Percentiles rank a stretch among this genome's conserved stretches.
Evolutionary conservation across 139 green algal genomes (phyloP).

Genomic region (Asterochloris sp.): DNA sequence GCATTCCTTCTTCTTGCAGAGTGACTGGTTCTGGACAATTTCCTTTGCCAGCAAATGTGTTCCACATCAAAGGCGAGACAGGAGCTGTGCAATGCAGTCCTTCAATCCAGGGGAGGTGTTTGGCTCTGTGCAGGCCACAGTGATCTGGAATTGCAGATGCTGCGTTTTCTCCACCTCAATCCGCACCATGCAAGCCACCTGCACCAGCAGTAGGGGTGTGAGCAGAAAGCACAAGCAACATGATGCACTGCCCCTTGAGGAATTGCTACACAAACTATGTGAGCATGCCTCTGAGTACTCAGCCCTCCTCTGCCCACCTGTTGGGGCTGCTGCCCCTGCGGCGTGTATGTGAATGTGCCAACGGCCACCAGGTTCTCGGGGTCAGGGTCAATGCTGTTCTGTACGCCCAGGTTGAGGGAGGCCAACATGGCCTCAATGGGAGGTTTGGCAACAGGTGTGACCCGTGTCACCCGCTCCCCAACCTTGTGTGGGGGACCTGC

Average conservation of each 20-base stretch:
- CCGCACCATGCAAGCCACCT: conserved; percentile 47
- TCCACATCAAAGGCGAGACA: conserved; percentile 11
- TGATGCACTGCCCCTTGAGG: background rate
- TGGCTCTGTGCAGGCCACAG: conserved; percentile 42
- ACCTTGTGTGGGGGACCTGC: conserved; percentile 53
- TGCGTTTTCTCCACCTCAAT: conserved; percentile 30
- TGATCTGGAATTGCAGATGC: conserved; percentile 26
- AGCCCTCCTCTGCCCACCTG: conserved; percentile 9
- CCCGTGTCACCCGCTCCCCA: conserved; percentile 35
- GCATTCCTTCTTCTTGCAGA: background rate
- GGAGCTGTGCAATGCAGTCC: conserved; percentile 19
- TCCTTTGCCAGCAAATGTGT: background rate
- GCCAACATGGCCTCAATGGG: conserved; percentile 27
- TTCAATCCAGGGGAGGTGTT: conserved; percentile 30
- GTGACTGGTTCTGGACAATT: background rate
- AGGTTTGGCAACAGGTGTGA: conserved; percentile 1
- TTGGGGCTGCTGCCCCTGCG: conserved; percentile 15
- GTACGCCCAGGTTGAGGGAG: conserved; percentile 27
- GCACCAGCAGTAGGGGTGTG: conserved; percentile 1
- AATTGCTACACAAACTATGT: background rate
- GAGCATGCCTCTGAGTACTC: background rate
- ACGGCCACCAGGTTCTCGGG: conserved; percentile 30
- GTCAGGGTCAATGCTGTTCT: conserved; percentile 37
- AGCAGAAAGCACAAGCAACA: background rate
- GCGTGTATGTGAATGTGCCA: conserved; percentile 24